Evolutionary conservation across 257 asterid genomes (phyloP), one percentile per base, ranked within the genome.

Genomic region (Ilex aquifolium): DNA sequence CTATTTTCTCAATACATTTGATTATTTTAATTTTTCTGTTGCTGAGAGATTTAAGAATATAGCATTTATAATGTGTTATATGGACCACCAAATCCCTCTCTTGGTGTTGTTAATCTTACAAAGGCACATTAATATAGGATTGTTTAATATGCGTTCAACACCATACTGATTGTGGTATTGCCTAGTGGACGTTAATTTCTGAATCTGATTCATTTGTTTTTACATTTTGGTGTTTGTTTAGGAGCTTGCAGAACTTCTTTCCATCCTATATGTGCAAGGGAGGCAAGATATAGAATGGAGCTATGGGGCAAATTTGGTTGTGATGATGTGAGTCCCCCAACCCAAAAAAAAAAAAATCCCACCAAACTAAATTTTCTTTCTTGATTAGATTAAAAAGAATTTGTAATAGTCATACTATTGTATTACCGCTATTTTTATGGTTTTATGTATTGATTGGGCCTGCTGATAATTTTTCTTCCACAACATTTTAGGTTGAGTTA

Each of bases 231-330:
- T 74, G 65, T 68, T 73, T 74, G 48, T 48, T 14, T 85, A 93
- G 99, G 97, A 72, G 83, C 96, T 79, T 93, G 99, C 80, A 87
- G 99, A 81, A 86, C 91, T 64, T 84, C 97, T 31, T 93, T 93
- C 79, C 99, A 93, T 79, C 99, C 99, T 67, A 80, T 87, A 62
- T 93, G 99, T 82, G 99, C 97, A 44, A 81, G 99, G 82, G 99
- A 93, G 74, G 97, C 96, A 60, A 75, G 75, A 61, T 88, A 90
- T 74, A 79, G 90, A 76, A 85, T 93, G 97, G 97, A 93, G 85
- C 87, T 93, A 69, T 93, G 99, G 99, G 97, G 96, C 54, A 90
- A 85, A 78, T 83, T 79, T 71, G 97, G 91, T 78, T 81, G 85
- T 78, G 97, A 93, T 67, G 95, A 93, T 88, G 99, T 93, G 60